Evolutionary conservation across 208 protist species (phyloP).

Genomic region (Crithidia mellificae): DNA sequence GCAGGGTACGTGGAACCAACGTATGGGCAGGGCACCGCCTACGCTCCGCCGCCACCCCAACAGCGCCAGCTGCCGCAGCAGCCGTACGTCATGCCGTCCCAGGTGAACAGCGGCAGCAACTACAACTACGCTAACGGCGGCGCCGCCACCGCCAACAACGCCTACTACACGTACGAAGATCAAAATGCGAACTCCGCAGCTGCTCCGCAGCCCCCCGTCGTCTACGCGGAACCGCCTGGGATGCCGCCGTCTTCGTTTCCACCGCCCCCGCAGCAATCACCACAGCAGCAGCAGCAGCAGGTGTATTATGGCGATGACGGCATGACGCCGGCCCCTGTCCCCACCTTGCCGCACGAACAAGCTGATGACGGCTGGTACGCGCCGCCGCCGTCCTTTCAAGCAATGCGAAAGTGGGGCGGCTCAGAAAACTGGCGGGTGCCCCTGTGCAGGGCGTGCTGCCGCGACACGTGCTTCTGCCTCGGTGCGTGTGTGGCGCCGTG

Average conservation of each 20-base stretch:
- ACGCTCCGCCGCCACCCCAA: conserved; percentile 3
- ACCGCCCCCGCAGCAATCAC: not conserved
- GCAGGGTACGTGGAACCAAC: conserved; percentile 15
- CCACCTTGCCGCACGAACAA: not conserved
- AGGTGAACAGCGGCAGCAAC: conserved; percentile 9
- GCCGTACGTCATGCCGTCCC: not conserved
- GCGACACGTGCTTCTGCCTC: conserved; percentile 44
- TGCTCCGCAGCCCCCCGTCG: not conserved
- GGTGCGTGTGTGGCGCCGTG: conserved; percentile 54
- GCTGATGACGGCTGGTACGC: conserved; percentile 30
- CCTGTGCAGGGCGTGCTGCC: conserved; percentile 35
- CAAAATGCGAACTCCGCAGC: not conserved
- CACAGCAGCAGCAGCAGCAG: too few species aligned
- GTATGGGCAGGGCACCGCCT: conserved; percentile 6
- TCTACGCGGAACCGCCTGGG: not conserved
- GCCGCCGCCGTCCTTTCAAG: conserved; percentile 29
- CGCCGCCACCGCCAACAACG: not conserved
- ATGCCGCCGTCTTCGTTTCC: not conserved
- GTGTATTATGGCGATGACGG: not conserved
- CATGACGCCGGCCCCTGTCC: not conserved
- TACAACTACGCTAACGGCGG: not conserved
- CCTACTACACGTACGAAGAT: not conserved
- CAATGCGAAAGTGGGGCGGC: conserved; percentile 41
- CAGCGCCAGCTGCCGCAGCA: conserved; percentile 10
- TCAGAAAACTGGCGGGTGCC: conserved; percentile 38